Percentiles rank a stretch among this genome's conserved stretches.
phyloP scores from a whole-genome alignment of 805 yeast genomes.

The Cyberlindnera mycetangii region DNA sequence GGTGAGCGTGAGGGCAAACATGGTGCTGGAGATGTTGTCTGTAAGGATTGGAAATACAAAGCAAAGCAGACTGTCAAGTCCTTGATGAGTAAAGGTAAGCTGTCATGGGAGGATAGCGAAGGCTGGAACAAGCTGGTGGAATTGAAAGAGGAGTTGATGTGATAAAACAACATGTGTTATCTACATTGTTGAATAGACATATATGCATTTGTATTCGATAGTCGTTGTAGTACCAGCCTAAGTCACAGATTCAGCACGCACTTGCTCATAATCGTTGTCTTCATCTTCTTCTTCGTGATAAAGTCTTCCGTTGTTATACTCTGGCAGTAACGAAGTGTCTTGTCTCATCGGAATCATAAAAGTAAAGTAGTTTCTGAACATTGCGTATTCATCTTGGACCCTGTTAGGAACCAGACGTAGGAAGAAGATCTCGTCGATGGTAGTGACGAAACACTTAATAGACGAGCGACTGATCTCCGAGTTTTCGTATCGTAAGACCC shows the following conservation, averaged over 20 bases:
- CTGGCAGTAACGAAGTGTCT: background rate
- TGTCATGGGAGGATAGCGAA: slow-evolving; percentile 73
- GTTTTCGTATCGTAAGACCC: slow-evolving; percentile 38
- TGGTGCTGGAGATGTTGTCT: slow-evolving; percentile 80
- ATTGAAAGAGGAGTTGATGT: slow-evolving; percentile 22
- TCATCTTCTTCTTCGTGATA: background rate
- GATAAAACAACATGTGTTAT: background rate
- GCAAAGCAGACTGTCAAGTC: slow-evolving; percentile 70
- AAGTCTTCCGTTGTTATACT: background rate
- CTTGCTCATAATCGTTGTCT: background rate
- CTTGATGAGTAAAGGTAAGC: slow-evolving; percentile 74
- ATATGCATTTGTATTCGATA: too few species aligned
- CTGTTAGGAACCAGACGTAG: slow-evolving; percentile 7
- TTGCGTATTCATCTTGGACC: slow-evolving; percentile 5
- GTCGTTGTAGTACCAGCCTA: too few species aligned
- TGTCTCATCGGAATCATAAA: slow-evolving; percentile 16
- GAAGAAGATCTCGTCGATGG: slow-evolving; percentile 8
- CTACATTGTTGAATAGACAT: background rate
- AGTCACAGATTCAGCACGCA: too few species aligned
- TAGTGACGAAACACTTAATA: slow-evolving; percentile 15
- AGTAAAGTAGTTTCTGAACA: slow-evolving; percentile 13
- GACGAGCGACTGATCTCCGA: slow-evolving; percentile 29
- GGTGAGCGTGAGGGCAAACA: slow-evolving; percentile 83
- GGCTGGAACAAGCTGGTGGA: slow-evolving; percentile 69
- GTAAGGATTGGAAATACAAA: slow-evolving; percentile 90